Conservation (phyloP, 148 eudicot genomes). For the Amaranthus palmeri region DNA sequence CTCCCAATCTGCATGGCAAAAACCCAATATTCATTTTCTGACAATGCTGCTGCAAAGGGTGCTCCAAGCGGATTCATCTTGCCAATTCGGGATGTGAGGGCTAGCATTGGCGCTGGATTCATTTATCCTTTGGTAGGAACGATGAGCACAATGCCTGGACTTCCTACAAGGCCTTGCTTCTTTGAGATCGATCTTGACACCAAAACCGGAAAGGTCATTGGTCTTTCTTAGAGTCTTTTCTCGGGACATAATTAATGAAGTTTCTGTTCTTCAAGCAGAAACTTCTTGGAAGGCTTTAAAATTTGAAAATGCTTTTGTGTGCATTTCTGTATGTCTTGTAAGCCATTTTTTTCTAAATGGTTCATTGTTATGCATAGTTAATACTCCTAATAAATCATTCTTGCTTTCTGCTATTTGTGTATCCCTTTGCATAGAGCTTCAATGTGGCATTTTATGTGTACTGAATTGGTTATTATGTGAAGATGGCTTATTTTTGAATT, state of each 20-base stretch:
- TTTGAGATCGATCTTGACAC: conserved; percentile 92
- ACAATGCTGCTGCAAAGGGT: conserved; percentile 73
- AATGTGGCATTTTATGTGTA: not conserved
- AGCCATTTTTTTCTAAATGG: not conserved
- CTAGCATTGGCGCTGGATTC: conserved; percentile 96
- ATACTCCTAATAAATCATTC: not conserved
- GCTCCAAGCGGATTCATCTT: conserved; percentile 84
- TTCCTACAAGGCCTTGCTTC: conserved; percentile 98
- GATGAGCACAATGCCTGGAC: conserved; percentile 99
- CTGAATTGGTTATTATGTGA: not conserved
- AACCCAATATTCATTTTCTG: conserved; percentile 93
- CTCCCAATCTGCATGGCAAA: conserved; percentile 99
- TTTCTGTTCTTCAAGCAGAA: conserved; percentile 10
- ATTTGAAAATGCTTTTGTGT: not conserved
- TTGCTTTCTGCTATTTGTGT: not conserved
- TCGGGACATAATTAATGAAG: not conserved
- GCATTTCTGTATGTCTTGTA: not conserved
- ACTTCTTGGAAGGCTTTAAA: conserved; percentile 6
- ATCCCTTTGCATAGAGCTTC: not conserved
- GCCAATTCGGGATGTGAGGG: conserved; percentile 91
- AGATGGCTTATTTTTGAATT: not conserved
- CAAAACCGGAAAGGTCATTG: conserved; percentile 73
- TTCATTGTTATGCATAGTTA: conserved; percentile 8
- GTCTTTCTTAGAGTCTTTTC: conserved; percentile 59
- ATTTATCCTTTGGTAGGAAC: conserved; percentile 94